Base-by-base conservation (phyloP, 805 yeast species). In the Candida khao-thaluensis region DNA sequence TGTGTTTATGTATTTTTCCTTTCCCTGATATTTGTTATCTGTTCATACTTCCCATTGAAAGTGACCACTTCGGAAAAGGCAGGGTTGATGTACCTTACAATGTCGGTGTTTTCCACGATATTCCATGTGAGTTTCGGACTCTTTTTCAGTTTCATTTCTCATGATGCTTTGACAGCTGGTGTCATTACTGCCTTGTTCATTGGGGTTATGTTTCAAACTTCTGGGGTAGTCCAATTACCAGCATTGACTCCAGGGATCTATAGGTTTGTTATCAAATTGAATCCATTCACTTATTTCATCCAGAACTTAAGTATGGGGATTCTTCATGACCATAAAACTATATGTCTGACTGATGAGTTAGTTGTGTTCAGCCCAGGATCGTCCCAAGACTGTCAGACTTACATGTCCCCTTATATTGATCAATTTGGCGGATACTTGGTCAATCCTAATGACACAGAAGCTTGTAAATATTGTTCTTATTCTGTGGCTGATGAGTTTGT, bases 261-360 rank as follows among this genome's bases (percentile, higher is more conserved):
- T 88, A 65, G 72, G 26, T 83, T 82, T 69, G 79, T 83, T 85
- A 82, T 82, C 70, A 70, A 89, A 55, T 74, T 70, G 12, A 71
- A 75, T 79, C 44, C 93, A 11, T 64, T 82, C 47, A 80, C 88
- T 1, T 84, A 82, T 50, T 70, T 81, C 64, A 65, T 84, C 35
- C 53, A 81, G 75, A 80, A 78, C 28, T 56, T 82, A 44, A 64
- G 80, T 30, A 30, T 68, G 64, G 17, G 61, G 56, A 21, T 68
- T 72, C 37, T 62, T 72, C 49, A 81, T 47, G 72, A 69, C 26
- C 66, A 75, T 45, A 54, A 59, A 25, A 81, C 85, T 9, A 51
- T 42, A 10, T 64, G 72, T 49, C 17, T 52, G n/a, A 18, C 42
- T 14, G 35, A 48, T 20, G 71, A 66, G 41, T 50, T 57, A 30